Evolutionary conservation across 2,329 filamentous ascomycete species (phyloP).

Genomic region (Akanthomyces muscarius): DNA sequence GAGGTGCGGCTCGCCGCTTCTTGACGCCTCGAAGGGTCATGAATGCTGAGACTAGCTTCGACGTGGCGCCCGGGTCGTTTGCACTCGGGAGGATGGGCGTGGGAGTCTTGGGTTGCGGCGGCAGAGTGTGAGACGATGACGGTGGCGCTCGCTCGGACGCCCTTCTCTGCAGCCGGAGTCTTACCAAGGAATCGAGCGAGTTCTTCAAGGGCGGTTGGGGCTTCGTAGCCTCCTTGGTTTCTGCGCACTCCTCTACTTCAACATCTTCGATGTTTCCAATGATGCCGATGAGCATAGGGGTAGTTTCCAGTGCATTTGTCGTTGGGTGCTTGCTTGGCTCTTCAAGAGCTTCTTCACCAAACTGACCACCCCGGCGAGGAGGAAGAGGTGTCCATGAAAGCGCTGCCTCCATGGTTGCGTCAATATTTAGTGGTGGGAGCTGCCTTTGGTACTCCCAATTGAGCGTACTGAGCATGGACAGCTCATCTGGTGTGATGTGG

Average conservation of each 20-base stretch:
- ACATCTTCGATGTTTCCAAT: background rate
- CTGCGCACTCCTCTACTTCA: slow-evolving; percentile 2
- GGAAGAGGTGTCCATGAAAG: slow-evolving; percentile 8
- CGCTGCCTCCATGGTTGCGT: background rate
- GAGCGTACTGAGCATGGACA: background rate
- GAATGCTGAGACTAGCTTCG: slow-evolving; percentile 29
- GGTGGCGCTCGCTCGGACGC: background rate
- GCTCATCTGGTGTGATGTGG: background rate
- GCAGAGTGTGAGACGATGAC: background rate
- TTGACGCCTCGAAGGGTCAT: slow-evolving; percentile 31
- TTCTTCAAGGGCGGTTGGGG: background rate
- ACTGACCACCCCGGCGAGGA: background rate
- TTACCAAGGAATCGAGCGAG: background rate
- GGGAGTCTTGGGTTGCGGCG: no score
- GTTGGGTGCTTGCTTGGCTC: background rate
- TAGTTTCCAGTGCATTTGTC: background rate
- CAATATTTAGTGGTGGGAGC: background rate
- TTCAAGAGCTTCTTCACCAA: background rate
- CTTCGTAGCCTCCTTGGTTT: background rate
- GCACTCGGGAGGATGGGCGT: slow-evolving; percentile 18
- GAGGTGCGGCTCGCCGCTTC: slow-evolving; percentile 15
- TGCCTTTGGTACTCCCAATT: background rate
- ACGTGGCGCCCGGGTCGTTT: slow-evolving; percentile 24
- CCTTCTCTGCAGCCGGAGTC: background rate
- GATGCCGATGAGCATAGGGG: background rate